A percentile compares a stretch with the other conserved stretches of the same genome.
These are phyloP conservation scores for Cercospora brassicicola DNA, from an alignment of 2,329 filamentous ascomycete species.

Conservation along the genomic window DNA sequence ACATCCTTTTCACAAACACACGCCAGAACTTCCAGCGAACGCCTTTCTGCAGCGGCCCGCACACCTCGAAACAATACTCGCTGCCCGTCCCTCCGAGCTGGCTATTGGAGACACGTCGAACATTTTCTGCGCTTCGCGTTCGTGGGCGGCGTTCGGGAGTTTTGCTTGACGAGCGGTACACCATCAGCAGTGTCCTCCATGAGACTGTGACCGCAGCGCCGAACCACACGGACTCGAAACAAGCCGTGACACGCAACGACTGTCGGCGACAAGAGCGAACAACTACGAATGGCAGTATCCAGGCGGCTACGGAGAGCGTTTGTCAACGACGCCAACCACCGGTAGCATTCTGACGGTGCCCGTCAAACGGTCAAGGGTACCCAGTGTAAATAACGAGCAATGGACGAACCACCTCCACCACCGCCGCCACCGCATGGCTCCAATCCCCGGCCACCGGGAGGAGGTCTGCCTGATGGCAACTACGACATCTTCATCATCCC, in stretches of 20 bases:
- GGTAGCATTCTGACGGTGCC: slow-evolving; percentile 4
- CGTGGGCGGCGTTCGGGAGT: not conserved
- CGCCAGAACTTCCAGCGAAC: not conserved
- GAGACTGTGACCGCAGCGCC: not conserved
- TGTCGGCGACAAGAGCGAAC: not conserved
- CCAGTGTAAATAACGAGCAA: slow-evolving; percentile 13
- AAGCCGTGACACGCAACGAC: slow-evolving; percentile 1
- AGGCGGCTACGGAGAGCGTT: slow-evolving; percentile 6
- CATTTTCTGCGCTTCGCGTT: not conserved
- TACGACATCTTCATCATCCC: slow-evolving; percentile 98
- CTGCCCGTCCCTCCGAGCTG: not conserved
- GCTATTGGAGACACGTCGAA: not conserved
- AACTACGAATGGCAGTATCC: slow-evolving; percentile 8
- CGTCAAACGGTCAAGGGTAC: slow-evolving; percentile 12
- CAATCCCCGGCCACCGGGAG: slow-evolving; percentile 64
- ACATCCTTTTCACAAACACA: slow-evolving; percentile 5
- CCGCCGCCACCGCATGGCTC: slow-evolving; percentile 84
- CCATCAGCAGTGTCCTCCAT: not conserved
- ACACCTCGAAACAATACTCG: not conserved
- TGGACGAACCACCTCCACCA: slow-evolving; percentile 62
- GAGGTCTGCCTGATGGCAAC: slow-evolving; percentile 78
- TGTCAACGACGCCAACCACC: slow-evolving; percentile 1
- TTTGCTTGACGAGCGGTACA: not conserved
- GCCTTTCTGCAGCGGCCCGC: slow-evolving; percentile 5
- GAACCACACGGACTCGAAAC: not conserved